These are phyloP conservation scores for Vaucheria bursata DNA, from an alignment of 352 stramenopile genomes.

Conservation along the genomic window DNA sequence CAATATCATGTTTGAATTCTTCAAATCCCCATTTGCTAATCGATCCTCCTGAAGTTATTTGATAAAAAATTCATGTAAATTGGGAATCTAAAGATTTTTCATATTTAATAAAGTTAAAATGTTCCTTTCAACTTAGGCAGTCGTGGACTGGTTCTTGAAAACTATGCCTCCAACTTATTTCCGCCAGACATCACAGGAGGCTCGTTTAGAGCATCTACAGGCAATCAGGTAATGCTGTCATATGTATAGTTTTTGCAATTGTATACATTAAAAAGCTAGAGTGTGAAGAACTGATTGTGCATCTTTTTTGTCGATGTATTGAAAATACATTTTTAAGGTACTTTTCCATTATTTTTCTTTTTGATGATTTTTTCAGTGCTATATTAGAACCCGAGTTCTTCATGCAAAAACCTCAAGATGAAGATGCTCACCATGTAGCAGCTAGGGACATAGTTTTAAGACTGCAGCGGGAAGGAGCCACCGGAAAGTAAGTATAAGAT, in stretches of 20 bases:
- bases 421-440: neutral
- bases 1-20: too few species aligned
- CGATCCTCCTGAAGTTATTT: neutral
- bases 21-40: neutral
- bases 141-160: conserved; percentile 62
- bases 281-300: too few species aligned
- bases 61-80: neutral
- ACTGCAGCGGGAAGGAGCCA: neutral
- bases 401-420: neutral
- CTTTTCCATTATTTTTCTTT: too few species aligned
- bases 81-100: too few species aligned
- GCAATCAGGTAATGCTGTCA: conserved; percentile 73
- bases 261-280: too few species aligned
- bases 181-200: conserved; percentile 66
- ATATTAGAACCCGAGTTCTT: conserved; percentile 9
- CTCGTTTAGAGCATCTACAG: conserved; percentile 71
- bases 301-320: too few species aligned
- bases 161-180: conserved; percentile 81
- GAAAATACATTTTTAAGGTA: too few species aligned
- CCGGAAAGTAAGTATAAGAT: neutral
- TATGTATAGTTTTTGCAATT: too few species aligned
- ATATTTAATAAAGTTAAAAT: too few species aligned
- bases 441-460: conserved; percentile 10
- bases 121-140: conserved; percentile 12
- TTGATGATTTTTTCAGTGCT: too few species aligned